phyloP scores from a whole-genome alignment of 2,329 filamentous ascomycete species.

The Cordyceps militaris region DNA sequence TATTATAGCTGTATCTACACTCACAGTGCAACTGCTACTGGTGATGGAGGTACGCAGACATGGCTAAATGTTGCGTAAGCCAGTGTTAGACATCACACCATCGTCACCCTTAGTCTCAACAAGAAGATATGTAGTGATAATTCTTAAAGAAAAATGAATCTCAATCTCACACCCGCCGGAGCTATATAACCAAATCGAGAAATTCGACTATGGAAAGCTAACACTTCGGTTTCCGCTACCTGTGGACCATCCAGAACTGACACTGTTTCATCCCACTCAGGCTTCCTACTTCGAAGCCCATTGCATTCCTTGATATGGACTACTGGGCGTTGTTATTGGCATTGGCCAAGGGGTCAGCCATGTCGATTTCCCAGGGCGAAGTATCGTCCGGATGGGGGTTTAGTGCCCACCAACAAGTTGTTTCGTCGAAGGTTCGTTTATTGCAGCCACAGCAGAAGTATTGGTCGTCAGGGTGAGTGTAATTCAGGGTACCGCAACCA shows the following conservation, averaged over 20 bases:
- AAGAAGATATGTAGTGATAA: no score
- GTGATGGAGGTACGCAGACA: no score
- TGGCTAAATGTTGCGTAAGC: no score
- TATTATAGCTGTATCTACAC: no score
- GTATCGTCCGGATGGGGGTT: not conserved
- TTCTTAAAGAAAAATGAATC: no score
- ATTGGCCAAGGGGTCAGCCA: not conserved
- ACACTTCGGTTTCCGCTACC: not conserved
- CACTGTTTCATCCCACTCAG: not conserved
- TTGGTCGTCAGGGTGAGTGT: not conserved
- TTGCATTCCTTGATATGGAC: not conserved
- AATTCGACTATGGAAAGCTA: not conserved
- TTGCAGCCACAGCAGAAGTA: not conserved
- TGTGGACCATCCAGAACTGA: not conserved
- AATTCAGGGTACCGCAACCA: conserved; percentile 9
- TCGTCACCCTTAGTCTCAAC: no score
- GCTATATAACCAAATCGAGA: not conserved
- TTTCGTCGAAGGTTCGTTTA: not conserved
- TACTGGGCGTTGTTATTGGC: not conserved
- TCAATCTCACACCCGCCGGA: no score
- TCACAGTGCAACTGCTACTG: no score
- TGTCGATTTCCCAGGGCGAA: not conserved
- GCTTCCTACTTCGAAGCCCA: not conserved
- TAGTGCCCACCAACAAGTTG: not conserved
- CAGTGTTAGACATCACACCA: no score